Percentiles rank a stretch among this genome's conserved stretches.
These are phyloP conservation scores for Pistacia integerrima DNA, from an alignment of 345 rosid species.

Conservation along the genomic window DNA sequence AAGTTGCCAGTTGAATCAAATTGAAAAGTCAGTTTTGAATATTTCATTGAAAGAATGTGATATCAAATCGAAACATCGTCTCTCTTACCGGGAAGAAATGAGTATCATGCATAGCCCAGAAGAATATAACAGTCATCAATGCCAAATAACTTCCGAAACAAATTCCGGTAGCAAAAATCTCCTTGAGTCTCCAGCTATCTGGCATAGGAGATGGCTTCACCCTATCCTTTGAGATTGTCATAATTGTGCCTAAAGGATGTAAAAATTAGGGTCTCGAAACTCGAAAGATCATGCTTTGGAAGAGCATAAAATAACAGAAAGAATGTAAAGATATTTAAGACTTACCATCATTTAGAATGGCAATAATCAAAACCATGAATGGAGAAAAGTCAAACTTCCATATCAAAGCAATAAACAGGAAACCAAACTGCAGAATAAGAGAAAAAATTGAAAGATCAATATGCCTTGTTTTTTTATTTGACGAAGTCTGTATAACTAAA, in stretches of 20 bases:
- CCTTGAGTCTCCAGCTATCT: conserved; percentile 92
- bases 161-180: conserved; percentile 88
- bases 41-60: neutral
- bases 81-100: conserved; percentile 69
- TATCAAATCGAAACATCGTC: conserved; percentile 6
- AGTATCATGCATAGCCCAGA: conserved; percentile 66
- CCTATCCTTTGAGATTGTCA: conserved; percentile 92
- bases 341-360: conserved; percentile 89
- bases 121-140: conserved; percentile 81
- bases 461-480: conserved; percentile 1
- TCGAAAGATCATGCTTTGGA: neutral
- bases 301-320: neutral
- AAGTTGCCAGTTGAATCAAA: neutral
- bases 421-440: conserved; percentile 62
- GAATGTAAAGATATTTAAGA: neutral
- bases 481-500: conserved; percentile 6
- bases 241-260: conserved; percentile 65
- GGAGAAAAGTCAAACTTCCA: conserved; percentile 93
- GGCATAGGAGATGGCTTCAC: conserved; percentile 97
- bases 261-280: conserved; percentile 5
- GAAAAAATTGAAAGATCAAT: neutral
- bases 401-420: conserved; percentile 82
- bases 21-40: conserved; percentile 9
- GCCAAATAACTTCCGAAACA: conserved; percentile 85
- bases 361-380: conserved; percentile 94